Conservation (phyloP, 805 yeast genomes). For the Danielozyma ontarioensis region DNA sequence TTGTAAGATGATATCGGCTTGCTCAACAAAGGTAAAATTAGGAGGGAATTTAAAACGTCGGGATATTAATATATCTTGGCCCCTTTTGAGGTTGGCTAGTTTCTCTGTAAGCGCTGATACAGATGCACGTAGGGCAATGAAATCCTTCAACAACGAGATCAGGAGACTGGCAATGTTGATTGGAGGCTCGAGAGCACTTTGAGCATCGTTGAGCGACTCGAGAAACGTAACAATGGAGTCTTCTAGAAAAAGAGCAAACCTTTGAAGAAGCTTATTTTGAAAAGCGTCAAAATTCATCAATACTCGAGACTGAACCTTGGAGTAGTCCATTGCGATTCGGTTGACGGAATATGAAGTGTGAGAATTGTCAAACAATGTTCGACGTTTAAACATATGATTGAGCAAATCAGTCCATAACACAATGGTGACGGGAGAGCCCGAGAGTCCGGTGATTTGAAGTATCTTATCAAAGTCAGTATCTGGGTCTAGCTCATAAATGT, state of each 20-base stretch:
- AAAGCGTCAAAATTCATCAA: constrained; percentile 53
- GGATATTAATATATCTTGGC: constrained; percentile 37
- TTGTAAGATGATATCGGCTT: constrained; percentile 46
- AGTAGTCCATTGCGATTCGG: constrained; percentile 36
- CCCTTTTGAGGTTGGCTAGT: constrained; percentile 3
- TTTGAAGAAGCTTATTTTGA: constrained; percentile 41
- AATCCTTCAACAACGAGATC: background rate
- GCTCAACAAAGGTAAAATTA: constrained; percentile 61
- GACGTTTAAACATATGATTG: constrained; percentile 36
- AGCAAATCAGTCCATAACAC: constrained; percentile 46
- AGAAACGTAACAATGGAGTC: constrained; percentile 23
- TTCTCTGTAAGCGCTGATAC: background rate
- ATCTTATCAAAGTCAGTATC: constrained; percentile 21
- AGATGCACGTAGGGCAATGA: background rate
- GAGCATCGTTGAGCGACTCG: background rate
- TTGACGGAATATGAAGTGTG: constrained; percentile 38
- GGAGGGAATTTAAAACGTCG: constrained; percentile 44
- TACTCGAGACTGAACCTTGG: constrained; percentile 49
- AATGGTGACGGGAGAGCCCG: constrained; percentile 18
- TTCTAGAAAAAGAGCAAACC: constrained; percentile 37
- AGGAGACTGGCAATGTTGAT: background rate
- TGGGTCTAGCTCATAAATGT: constrained; percentile 50
- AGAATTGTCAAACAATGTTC: constrained; percentile 47
- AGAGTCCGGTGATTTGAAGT: background rate
- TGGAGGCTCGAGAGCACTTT: background rate